Conservation (phyloP, 768 basidiomycete genomes). For the Macrocybe gigantea region DNA sequence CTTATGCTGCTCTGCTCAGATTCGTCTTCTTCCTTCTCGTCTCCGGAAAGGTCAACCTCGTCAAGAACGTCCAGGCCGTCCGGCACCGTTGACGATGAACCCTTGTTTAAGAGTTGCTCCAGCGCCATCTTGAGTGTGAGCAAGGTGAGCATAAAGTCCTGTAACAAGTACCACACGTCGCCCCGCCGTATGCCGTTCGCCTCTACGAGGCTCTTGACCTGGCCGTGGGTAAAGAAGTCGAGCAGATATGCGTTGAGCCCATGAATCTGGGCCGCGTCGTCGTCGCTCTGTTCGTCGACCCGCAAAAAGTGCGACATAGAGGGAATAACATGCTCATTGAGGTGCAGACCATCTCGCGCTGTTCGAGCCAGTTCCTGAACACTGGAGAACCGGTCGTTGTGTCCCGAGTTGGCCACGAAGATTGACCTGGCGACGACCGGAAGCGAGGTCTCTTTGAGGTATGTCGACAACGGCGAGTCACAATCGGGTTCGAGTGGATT, state of each 20-base stretch:
- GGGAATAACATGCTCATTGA: slow-evolving; percentile 59
- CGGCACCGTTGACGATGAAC: slow-evolving; percentile 5
- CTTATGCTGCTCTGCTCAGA: background rate
- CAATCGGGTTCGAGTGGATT: slow-evolving; percentile 1
- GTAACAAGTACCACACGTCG: slow-evolving; percentile 59
- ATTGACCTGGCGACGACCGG: slow-evolving; percentile 41
- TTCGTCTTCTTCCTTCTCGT: slow-evolving; percentile 17
- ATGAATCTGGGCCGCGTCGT: slow-evolving; percentile 6
- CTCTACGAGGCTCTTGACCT: slow-evolving; percentile 34
- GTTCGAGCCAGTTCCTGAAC: slow-evolving; percentile 49
- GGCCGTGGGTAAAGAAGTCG: slow-evolving; percentile 69
- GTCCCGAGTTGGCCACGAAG: slow-evolving; percentile 68
- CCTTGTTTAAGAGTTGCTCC: slow-evolving; percentile 35
- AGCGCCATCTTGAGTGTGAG: slow-evolving; percentile 43
- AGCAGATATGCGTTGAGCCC: slow-evolving; percentile 58
- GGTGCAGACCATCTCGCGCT: slow-evolving; percentile 43
- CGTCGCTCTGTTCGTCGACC: slow-evolving; percentile 3
- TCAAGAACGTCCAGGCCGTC: slow-evolving; percentile 8
- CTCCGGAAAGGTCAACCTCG: slow-evolving; percentile 12
- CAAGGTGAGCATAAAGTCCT: slow-evolving; percentile 52
- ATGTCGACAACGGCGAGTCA: slow-evolving; percentile 21
- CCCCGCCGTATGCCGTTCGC: slow-evolving; percentile 58
- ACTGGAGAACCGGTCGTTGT: slow-evolving; percentile 45
- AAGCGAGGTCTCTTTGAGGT: slow-evolving; percentile 34
- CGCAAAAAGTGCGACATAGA: slow-evolving; percentile 29